phyloP scores from a whole-genome alignment of 2,329 filamentous ascomycete genomes.

The Rachicladosporium sp. region DNA sequence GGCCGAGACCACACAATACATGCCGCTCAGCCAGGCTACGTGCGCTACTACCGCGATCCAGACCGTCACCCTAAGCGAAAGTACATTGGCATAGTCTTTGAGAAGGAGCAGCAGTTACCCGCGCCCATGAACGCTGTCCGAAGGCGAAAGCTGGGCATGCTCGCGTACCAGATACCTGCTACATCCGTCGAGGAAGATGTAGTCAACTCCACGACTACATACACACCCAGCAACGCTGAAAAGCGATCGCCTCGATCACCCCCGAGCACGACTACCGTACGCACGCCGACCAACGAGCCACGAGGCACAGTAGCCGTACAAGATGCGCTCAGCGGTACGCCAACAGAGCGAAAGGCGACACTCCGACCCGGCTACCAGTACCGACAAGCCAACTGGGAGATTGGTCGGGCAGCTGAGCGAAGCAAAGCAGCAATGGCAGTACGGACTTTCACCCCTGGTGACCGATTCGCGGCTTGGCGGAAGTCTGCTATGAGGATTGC shows the following conservation, averaged over 20 bases:
- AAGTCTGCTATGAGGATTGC: constrained; percentile 42
- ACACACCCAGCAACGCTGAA: constrained; percentile 7
- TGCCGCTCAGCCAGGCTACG: constrained; percentile 72
- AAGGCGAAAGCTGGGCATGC: constrained; percentile 63
- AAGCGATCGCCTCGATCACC: neutral
- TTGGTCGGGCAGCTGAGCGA: constrained; percentile 51
- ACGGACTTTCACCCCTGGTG: constrained; percentile 42
- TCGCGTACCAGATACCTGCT: constrained; percentile 34
- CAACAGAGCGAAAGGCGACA: constrained; percentile 22
- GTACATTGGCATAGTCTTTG: constrained; percentile 88
- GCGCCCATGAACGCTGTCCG: constrained; percentile 61
- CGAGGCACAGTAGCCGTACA: constrained; percentile 18
- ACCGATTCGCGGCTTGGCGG: constrained; percentile 54
- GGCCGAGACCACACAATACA: constrained; percentile 95
- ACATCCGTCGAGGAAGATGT: constrained; percentile 7
- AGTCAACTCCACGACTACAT: constrained; percentile 10
- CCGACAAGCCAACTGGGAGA: constrained; percentile 54
- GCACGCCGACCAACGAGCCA: constrained; percentile 10
- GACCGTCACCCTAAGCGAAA: constrained; percentile 69
- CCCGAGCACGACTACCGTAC: constrained; percentile 10
- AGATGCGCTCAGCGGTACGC: constrained; percentile 18
- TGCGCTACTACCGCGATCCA: constrained; percentile 93
- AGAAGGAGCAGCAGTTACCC: constrained; percentile 69
- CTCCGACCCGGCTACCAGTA: constrained; percentile 50
- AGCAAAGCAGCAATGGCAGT: constrained; percentile 41